Evolutionary conservation across 345 rosid genomes (phyloP).

Genomic region (Carallia pectinifolia): DNA sequence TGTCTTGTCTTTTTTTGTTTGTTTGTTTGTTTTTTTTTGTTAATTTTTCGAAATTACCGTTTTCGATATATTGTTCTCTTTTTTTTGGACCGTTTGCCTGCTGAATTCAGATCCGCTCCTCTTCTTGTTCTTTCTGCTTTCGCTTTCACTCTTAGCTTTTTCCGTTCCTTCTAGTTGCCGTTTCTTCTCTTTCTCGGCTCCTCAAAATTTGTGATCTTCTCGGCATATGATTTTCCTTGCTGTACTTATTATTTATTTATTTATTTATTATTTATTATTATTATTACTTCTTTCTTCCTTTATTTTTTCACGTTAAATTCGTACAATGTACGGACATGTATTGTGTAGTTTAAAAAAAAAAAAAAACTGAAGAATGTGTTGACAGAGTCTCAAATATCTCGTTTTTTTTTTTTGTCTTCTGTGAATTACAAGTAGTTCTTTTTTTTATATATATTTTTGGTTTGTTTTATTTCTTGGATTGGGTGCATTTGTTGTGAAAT

Average conservation of each 20-base stretch:
- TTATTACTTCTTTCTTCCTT: not conserved
- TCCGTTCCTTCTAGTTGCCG: not conserved
- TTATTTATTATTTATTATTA: not conserved
- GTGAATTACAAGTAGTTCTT: not conserved
- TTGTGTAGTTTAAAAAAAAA: not conserved
- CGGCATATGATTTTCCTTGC: constrained; percentile 16
- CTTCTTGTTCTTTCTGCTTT: constrained; percentile 7
- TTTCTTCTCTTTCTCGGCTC: not conserved
- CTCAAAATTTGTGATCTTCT: constrained; percentile 1
- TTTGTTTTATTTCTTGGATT: not conserved
- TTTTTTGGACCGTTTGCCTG: constrained; percentile 4
- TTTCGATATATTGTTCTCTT: not conserved
- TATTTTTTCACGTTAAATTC: constrained; percentile 23
- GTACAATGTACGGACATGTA: constrained; percentile 30
- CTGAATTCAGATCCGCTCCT: constrained; percentile 41
- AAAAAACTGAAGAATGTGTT: not conserved
- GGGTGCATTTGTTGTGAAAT: constrained; percentile 30
- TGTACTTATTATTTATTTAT: not conserved
- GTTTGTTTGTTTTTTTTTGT: not conserved
- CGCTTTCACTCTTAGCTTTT: not conserved
- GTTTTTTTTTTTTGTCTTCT: not conserved
- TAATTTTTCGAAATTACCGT: not conserved
- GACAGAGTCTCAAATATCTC: constrained; percentile 1
- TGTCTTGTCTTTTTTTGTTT: not conserved
- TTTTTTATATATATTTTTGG: not conserved